Evolutionary conservation across 2,329 filamentous ascomycete species (phyloP), one percentile per base, ranked within the genome.

Genomic region (Penicillium palitans): DNA sequence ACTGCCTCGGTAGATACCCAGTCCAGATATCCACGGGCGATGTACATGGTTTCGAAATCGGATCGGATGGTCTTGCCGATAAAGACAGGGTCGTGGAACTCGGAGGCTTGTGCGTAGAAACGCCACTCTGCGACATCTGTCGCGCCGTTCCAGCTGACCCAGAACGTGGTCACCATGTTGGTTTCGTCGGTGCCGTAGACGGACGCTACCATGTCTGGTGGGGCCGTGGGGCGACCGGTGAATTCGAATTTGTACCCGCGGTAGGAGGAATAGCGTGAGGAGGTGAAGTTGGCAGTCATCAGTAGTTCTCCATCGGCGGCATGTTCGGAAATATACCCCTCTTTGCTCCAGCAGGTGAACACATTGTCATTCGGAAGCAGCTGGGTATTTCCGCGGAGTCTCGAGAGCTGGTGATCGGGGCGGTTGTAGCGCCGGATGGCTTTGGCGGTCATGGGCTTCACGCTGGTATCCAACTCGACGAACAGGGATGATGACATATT

Each of bases 211-310:
- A 74, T 17, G 3, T 64, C 68, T 0, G 74, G 74, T 3, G 72
- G 68, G 7, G 66, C 57, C 19, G 51, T 47, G 4, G 74, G 73
- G 9, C 68, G 66, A 17, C 75, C 74, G 1, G 62, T 68, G 52
- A 74, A 78, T 33, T 71, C 63, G 27, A 59, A 69, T 54, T 78
- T 78, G 65, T 74, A 78, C 10, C 72, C 67, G 4, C 76, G 74
- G 57, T 78, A 78, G 27, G 70, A 77, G 7, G 69, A 70, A 57
- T 70, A 74, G 9, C 70, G 68, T 1, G 53, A n/a, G 0, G 69
- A 70, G 9, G 59, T 64, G 59, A 76, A 78, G 24, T 57, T 62
- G 1, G 74, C 73, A 12, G 67, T 70, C 60, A 75, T 68, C 6
- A 73, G 50, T n/a, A 69, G 24, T 10, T 64, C 57, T 8, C 75